These are phyloP conservation scores for Paratinospora sagittata DNA, from an alignment of 164 flowering plant genomes.

Conservation along the genomic window DNA sequence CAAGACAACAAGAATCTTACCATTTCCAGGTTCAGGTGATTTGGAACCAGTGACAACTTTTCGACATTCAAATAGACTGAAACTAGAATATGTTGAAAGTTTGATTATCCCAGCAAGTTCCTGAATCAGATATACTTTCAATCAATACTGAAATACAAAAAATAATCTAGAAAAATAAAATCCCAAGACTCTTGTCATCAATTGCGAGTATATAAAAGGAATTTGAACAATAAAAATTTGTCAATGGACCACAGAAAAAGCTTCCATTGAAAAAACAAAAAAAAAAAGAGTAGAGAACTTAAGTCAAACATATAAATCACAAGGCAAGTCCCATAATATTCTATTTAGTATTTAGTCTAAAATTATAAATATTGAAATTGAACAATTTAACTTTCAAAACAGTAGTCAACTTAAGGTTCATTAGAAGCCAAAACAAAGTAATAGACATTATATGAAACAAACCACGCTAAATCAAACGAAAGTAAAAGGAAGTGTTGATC, in stretches of 20 bases:
- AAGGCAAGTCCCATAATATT: too few relatives aligned
- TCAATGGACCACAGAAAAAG: too few relatives aligned
- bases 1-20: slow-evolving; percentile 32
- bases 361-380: not conserved
- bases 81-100: slow-evolving; percentile 81
- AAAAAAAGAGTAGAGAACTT: not conserved
- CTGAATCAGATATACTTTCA: slow-evolving; percentile 33
- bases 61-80: slow-evolving; percentile 90
- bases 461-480: not conserved
- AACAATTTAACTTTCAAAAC: not conserved
- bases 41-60: slow-evolving; percentile 85
- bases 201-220: too few relatives aligned
- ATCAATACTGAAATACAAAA: not conserved
- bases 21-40: slow-evolving; percentile 77
- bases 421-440: not conserved
- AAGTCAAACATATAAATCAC: not conserved
- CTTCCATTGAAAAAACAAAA: too few relatives aligned
- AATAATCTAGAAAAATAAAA: not conserved
- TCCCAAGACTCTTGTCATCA: not conserved
- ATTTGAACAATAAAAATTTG: too few relatives aligned
- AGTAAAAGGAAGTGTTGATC: too few relatives aligned
- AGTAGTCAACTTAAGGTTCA: not conserved
- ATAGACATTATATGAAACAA: not conserved
- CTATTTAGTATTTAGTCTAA: too few relatives aligned
- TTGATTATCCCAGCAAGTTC: slow-evolving; percentile 95